phyloP scores from a whole-genome alignment of 148 eudicot genomes.

The Silene latifolia region DNA sequence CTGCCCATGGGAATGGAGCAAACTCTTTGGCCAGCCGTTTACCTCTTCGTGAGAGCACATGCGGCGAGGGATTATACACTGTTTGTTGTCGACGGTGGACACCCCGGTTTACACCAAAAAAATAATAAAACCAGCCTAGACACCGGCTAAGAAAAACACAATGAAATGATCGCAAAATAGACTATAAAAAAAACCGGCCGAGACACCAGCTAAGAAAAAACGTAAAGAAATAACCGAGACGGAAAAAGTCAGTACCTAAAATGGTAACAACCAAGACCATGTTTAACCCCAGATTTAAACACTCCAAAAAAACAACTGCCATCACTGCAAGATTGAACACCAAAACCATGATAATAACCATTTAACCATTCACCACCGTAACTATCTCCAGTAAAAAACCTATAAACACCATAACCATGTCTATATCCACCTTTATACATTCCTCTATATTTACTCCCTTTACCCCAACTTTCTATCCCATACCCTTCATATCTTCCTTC shows the following conservation, averaged over 20 bases:
- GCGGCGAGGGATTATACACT: too few relatives aligned
- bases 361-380: conserved; percentile 82
- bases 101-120: too few relatives aligned
- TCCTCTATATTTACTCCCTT: conserved; percentile 77
- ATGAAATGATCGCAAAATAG: neutral
- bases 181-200: too few relatives aligned
- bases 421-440: conserved; percentile 69
- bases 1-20: too few relatives aligned
- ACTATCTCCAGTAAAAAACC: conserved; percentile 72
- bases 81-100: too few relatives aligned
- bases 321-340: conserved; percentile 75
- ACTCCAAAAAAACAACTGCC: conserved; percentile 79
- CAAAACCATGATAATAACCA: conserved; percentile 82
- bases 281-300: conserved; percentile 78
- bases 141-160: neutral
- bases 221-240: neutral
- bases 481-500: conserved; percentile 84
- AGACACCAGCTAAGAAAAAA: too few relatives aligned
- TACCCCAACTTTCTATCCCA: conserved; percentile 89
- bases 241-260: conserved; percentile 47
- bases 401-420: conserved; percentile 78
- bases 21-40: too few relatives aligned
- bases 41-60: too few relatives aligned
- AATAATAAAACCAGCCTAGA: too few relatives aligned
- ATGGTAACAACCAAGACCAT: conserved; percentile 85